Evolutionary conservation across 2,329 filamentous ascomycete species (phyloP).

Genomic region (Trichoderma sp.): DNA sequence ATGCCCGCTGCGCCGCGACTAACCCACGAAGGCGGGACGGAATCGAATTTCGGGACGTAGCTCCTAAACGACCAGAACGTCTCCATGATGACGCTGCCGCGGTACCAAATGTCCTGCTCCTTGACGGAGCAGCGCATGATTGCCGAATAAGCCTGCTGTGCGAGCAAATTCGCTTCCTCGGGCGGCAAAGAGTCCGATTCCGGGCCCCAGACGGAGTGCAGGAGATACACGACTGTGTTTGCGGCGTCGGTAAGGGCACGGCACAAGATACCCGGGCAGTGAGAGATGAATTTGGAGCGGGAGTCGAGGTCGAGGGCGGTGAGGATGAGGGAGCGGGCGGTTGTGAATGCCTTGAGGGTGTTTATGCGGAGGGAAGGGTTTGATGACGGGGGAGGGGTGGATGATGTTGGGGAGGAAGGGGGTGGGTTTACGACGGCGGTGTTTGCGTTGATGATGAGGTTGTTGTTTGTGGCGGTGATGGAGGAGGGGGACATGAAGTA

Average conservation of each 20-base stretch:
- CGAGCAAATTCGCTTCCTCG: constrained; percentile 33
- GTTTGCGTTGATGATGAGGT: not conserved
- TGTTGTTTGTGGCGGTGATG: constrained; percentile 4
- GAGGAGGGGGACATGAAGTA: constrained; percentile 46
- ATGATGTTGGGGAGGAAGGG: not conserved
- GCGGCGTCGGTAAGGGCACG: constrained; percentile 46
- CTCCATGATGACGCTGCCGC: constrained; percentile 47
- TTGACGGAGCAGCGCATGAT: constrained; percentile 45
- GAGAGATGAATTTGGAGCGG: constrained; percentile 40
- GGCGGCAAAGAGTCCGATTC: constrained; percentile 29
- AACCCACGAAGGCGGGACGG: constrained; percentile 42
- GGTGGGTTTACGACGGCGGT: not conserved
- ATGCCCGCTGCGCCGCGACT: constrained; percentile 50
- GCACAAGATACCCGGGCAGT: constrained; percentile 51
- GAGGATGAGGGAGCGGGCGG: constrained; percentile 46
- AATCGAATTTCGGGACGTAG: constrained; percentile 39
- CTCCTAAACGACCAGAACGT: constrained; percentile 46
- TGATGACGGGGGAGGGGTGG: not conserved
- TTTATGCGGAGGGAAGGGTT: constrained; percentile 39
- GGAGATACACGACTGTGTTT: constrained; percentile 45
- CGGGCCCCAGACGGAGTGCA: constrained; percentile 44
- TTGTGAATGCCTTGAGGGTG: constrained; percentile 47
- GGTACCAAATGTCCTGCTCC: constrained; percentile 49
- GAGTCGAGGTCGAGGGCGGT: constrained; percentile 44
- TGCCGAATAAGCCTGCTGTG: constrained; percentile 35